Base-by-base conservation (phyloP, 2,329 filamentous ascomycete genomes). In the Epichloe aotearoae region DNA sequence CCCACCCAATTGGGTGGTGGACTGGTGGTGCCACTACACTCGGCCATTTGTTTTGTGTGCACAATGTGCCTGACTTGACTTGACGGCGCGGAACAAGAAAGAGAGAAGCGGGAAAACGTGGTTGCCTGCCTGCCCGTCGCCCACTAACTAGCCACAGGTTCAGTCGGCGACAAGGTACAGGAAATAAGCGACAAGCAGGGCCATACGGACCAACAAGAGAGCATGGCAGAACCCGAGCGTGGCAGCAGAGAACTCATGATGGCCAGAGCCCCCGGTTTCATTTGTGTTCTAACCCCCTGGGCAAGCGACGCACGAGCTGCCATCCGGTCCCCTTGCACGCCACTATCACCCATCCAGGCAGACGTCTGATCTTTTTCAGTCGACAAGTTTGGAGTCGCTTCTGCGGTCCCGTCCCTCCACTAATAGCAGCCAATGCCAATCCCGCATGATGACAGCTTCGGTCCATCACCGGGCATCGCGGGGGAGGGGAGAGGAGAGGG, bases 231-330 rank as follows among this genome's bases (percentile, higher is more conserved):
- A 38, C 23, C 11, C 30, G 20, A 33, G 30, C 33, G 36, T 44
- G 20, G 33, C 20, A 30, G 48, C 20, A 30, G 48, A 50, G 34
- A 33, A 44, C 46, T 26, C 40, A 48, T 37, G 19, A 52, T 19
- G 50, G 41, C 34, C 50, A 52, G 38, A 45, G 46, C 50, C 39
- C 30, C 15, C 42, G 36, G 50, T 52, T 49, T 52, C 46, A 52
- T 41, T 37, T 30, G 23, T 17, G 19, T 23, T 50, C 43, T 41
- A 26, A 23, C 33, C 20, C 15, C n/a, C 41, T 19, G 26, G 33
- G 14, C 33, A 26, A 30, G 23, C 15, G 44, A 39, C 41, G 46
- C 50, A 52, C 46, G 46, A 52, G 50, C 50, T 52, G 46, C 46
- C 19, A 20, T n/a, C 26, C n/a, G 46, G 42, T 37, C 50, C 30